Evolutionary conservation across 1,139 yeast species (phyloP), one percentile per base, ranked within the genome.

Genomic region (Groenewaldozyma sp.): DNA sequence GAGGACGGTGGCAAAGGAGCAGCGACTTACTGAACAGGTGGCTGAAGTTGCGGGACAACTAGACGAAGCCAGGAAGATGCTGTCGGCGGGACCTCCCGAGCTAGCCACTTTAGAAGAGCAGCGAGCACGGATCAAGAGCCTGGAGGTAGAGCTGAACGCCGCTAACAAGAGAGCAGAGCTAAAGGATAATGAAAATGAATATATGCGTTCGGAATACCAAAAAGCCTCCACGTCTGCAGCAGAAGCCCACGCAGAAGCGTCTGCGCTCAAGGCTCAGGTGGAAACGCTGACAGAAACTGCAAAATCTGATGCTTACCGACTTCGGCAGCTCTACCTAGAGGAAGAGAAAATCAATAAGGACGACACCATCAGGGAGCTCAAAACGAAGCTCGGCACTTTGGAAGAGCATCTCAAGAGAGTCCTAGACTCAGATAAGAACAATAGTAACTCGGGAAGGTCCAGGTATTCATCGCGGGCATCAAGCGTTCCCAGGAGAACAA

Each of bases 131-230:
- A 69, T 56, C 54, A 69, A 73, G 46, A 66, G 50, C 45, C 59
- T 62, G 56, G 67, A 64, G 46, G 65, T 51, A 35, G 70, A 59
- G 52, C 62, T 60, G 35, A 67, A 57, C 48, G 65, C 47, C 43
- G 65, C 60, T 44, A 67, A 53, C 39, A 65, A 56, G 51, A 61
- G 54, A 54, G 63, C 45, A 40, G 67, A 52, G 41, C 68, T 57
- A 53, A 66, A 60, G 50, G 58, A 41, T 55, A 68, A 60, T 26
- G 95, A 86, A 51, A 73, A 70, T 42, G 73, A 66, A 39, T 86
- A 82, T 55, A 80, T 82, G 75, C 60, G 67, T 7, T 67, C 66
- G 29, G 94, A 87, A 57, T 73, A 77, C 40, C 68, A 68, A 36
- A 73, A 78, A 45, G 84, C 93, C 0, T 55, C 65, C 2, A 59